Evolutionary conservation across 257 asterid genomes (phyloP).

Genomic region (Primulina eburnea): DNA sequence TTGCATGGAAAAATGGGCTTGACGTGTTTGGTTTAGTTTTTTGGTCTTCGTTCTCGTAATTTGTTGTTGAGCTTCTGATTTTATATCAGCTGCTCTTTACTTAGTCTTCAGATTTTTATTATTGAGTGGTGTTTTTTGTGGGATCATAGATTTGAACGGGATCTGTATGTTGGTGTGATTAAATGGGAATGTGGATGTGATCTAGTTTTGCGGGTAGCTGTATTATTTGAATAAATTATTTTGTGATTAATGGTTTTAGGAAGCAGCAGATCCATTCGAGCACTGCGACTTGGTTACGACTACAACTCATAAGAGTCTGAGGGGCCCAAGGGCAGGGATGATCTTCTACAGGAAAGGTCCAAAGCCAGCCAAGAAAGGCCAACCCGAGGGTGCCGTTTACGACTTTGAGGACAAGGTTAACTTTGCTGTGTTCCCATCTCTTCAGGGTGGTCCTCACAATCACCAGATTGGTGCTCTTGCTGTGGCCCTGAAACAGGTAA

Average conservation of each 20-base stretch:
- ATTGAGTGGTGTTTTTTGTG: background rate
- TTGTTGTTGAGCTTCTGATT: background rate
- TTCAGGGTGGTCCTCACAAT: slow-evolving; percentile 98
- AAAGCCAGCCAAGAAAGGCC: slow-evolving; percentile 74
- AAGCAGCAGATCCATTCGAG: slow-evolving; percentile 94
- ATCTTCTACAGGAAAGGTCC: slow-evolving; percentile 88
- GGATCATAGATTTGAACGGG: background rate
- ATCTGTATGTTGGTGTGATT: background rate
- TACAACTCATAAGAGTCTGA: slow-evolving; percentile 91
- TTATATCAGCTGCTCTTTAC: no score
- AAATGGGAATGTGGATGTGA: background rate
- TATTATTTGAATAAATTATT: background rate
- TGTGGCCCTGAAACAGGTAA: slow-evolving; percentile 86
- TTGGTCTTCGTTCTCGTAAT: background rate
- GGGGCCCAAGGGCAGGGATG: slow-evolving; percentile 96
- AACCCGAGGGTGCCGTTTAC: slow-evolving; percentile 79
- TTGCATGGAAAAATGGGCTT: slow-evolving; percentile 4
- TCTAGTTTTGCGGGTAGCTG: background rate
- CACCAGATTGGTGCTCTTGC: slow-evolving; percentile 98
- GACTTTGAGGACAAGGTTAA: slow-evolving; percentile 94
- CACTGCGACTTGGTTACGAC: slow-evolving; percentile 94
- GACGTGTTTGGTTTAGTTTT: slow-evolving; percentile 4
- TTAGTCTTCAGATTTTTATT: background rate
- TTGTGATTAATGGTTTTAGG: slow-evolving; percentile 31
- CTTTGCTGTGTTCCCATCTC: slow-evolving; percentile 93